Conservation (phyloP, 768 basidiomycete species). For the Agrocybe pediades region DNA sequence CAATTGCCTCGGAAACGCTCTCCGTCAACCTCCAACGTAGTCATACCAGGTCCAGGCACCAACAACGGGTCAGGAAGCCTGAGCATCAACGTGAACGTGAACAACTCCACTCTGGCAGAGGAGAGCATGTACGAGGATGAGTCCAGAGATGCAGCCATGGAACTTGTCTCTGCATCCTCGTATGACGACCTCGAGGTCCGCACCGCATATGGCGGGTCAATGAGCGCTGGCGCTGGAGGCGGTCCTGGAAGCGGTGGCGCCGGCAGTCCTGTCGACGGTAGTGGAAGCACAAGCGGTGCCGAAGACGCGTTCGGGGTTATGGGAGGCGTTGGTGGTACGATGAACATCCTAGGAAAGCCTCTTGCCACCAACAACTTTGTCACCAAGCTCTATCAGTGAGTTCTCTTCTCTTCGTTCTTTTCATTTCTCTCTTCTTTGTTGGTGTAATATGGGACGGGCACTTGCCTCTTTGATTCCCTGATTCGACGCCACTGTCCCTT, state of each 20-base stretch:
- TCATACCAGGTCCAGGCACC: conserved; percentile 6
- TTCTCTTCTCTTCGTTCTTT: conserved; percentile 14
- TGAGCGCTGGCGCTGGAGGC: conserved; percentile 44
- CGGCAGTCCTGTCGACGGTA: conserved; percentile 48
- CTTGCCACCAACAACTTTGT: conserved; percentile 82
- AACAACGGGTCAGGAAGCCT: conserved; percentile 1
- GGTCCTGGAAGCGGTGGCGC: conserved; percentile 38
- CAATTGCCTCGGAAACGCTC: conserved; percentile 71
- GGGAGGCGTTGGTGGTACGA: conserved; percentile 37
- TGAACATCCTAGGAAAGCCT: conserved; percentile 67
- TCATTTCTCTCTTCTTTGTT: conserved; percentile 10
- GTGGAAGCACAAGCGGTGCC: conserved; percentile 49
- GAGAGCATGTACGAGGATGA: conserved; percentile 44
- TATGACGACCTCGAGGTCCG: conserved; percentile 67
- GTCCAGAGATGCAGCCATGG: conserved; percentile 36
- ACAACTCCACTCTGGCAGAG: conserved; percentile 36
- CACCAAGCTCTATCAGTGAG: conserved; percentile 84
- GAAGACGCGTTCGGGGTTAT: conserved; percentile 31
- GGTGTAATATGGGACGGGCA: conserved; percentile 1
- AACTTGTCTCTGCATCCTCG: conserved; percentile 29
- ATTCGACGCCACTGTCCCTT: conserved; percentile 19
- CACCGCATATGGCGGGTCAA: conserved; percentile 31
- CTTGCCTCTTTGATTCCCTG: background rate
- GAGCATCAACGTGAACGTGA: conserved; percentile 19
- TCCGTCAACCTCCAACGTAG: conserved; percentile 46